Evolutionary conservation across 164 flowering plant species (phyloP), one percentile per base, ranked within the genome.

Genomic region (Magnolia kwangsiensis): DNA sequence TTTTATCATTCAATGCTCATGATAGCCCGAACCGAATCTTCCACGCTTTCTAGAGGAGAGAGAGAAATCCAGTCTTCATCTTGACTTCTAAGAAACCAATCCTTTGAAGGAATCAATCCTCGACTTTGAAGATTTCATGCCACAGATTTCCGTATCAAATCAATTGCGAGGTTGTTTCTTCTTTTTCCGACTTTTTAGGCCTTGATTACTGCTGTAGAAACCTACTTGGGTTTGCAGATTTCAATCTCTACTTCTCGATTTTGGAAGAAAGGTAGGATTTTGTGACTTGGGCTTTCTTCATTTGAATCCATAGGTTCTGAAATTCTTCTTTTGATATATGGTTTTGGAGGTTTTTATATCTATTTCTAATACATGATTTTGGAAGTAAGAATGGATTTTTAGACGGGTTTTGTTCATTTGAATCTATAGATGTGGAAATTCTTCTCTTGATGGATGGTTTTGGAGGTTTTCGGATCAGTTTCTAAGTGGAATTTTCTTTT

Each of bases 321-420:
- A 64, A n/a, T 21, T n/a, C 67, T 64, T n/a, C 67, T 19, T 3
- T 59, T 59, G 63, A 4, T n/a, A 20, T 2, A n/a, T n/a, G 67
- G 24, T 64, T n/a, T 64, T 20, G 67, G 8, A 4, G 20, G 10
- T 64, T 64, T 64, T 20, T n/a, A 20, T 64, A 13, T 37, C n/a
- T 9, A 8, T 50, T 21, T 64, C 21, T 64, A 64, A 8, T n/a
- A 8, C 21, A 21, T 64, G 63, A 64, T 64, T n/a, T 64, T n/a
- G 21, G 67, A 8, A 29, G 49, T 14, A 37, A 68, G 71, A 14
- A 13, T 1, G 71, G 50, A 68, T 68, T 68, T 65, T 31, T 29
- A 31, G 71, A 20, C 18, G 74, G 80, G 74, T 50, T 61, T 74
- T 69, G 37, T 69, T 49, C 70, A 63, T 59, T 71, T 72, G 61